These are phyloP conservation scores for Chenopodium suecicum DNA, from an alignment of 148 eudicot genomes.

Conservation along the genomic window DNA sequence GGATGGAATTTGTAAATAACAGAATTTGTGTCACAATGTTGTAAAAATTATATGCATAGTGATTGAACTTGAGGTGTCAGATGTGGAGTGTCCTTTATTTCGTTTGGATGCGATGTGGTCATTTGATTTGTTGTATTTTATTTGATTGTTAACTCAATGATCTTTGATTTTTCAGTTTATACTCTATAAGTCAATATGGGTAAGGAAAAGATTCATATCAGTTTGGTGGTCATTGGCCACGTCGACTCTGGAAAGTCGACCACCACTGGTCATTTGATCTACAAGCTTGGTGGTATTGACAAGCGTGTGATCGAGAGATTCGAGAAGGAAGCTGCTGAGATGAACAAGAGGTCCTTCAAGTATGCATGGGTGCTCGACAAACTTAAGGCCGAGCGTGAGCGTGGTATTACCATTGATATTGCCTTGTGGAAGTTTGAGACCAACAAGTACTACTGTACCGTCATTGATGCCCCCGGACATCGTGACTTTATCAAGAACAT, in stretches of 20 bases:
- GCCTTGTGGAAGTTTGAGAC: constrained; percentile 56
- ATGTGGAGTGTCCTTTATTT: too few relatives aligned
- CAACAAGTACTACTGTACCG: constrained; percentile 52
- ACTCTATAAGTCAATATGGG: constrained; percentile 29
- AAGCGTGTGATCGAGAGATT: constrained; percentile 60
- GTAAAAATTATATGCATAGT: too few relatives aligned
- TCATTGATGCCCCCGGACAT: constrained; percentile 52
- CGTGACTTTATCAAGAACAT: constrained; percentile 55
- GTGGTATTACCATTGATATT: constrained; percentile 54
- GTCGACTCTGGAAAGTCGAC: constrained; percentile 57
- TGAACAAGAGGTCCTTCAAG: constrained; percentile 66
- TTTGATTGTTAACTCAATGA: too few relatives aligned
- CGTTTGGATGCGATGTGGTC: background rate
- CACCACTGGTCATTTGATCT: constrained; percentile 54
- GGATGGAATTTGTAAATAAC: too few relatives aligned
- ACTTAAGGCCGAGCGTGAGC: constrained; percentile 52
- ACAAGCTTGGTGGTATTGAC: constrained; percentile 63
- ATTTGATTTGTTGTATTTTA: background rate
- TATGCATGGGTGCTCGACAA: constrained; percentile 64
- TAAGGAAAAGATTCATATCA: constrained; percentile 49
- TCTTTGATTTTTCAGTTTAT: background rate
- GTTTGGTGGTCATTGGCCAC: constrained; percentile 53
- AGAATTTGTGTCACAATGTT: too few relatives aligned
- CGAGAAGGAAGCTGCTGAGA: constrained; percentile 64
- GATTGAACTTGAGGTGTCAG: too few relatives aligned